Evolutionary conservation across 345 rosid species (phyloP), one percentile per base, ranked within the genome.

Genomic region (Hibiscus trionum): DNA sequence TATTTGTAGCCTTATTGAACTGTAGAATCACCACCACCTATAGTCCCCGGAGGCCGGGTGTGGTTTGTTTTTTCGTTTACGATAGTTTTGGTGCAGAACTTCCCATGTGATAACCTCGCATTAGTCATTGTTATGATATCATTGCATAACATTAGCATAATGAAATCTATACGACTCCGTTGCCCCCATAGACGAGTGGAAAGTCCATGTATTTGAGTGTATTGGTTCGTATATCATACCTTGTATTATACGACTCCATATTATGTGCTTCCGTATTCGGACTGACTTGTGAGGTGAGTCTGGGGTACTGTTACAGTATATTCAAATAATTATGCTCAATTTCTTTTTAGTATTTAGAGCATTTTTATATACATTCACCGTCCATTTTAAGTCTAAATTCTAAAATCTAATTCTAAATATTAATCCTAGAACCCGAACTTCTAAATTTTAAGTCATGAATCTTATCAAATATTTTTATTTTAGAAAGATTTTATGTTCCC

Each of bases 181-280:
- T 47, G 57, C 4, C 39, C 21, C 39, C 7, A 4, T 64, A 64
- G 39, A 26, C 3, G 24, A 47, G 58, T 47, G 58, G 58, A n/a
- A 59, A 52, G 33, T 8, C 33, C 26, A 26, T 65, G 76, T 27
- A 50, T 37, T 53, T 47, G 58, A 49, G n/a, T 60, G 33, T 49
- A 58, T 70, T 71, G 63, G 49, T 70, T 65, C 57, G 55, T 47
- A 56, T 70, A 78, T 49, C 59, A 57, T 74, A 31, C 24, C 17
- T 50, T 14, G 6, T 50, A 50, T 16, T 50, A 47, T 47, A 50
- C 7, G 47, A 44, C 47, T 44, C 12, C 14, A 44, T 9, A 44
- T 2, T 11, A 44, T 44, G 14, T 44, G 47, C 47, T 44, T 44
- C 47, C 3, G 47, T 44, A 44, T 3, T 7, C 44, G 5, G 44